Percentiles rank a stretch among this genome's conserved stretches.
These are phyloP conservation scores for Clonostachys chloroleuca DNA, from an alignment of 2,329 filamentous ascomycete species.

Conservation along the genomic window DNA sequence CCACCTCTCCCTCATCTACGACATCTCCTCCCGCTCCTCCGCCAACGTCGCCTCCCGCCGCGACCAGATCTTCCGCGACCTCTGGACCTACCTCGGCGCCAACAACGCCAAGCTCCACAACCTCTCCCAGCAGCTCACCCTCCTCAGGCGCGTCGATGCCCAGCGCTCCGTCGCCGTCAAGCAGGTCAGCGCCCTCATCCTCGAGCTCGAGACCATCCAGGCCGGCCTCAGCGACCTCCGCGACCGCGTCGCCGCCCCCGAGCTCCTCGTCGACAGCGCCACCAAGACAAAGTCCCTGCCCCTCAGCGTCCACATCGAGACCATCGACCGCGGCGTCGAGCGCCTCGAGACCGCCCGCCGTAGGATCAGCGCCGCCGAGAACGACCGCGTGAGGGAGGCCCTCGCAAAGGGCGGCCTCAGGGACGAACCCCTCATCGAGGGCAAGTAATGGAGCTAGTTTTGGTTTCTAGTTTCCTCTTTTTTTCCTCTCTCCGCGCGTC, in stretches of 20 bases:
- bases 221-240: constrained; percentile 67
- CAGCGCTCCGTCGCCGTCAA: constrained; percentile 63
- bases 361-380: constrained; percentile 53
- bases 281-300: constrained; percentile 39
- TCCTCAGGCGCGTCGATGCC: constrained; percentile 60
- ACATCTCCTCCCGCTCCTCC: constrained; percentile 62
- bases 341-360: constrained; percentile 62
- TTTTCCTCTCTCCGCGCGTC: background rate
- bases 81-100: constrained; percentile 73
- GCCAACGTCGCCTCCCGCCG: constrained; percentile 52
- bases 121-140: constrained; percentile 56
- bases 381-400: constrained; percentile 49
- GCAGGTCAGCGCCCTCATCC: constrained; percentile 65
- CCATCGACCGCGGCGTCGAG: constrained; percentile 69
- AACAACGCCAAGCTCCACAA: constrained; percentile 58
- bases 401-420: constrained; percentile 38
- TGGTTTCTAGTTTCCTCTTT: background rate
- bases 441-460: constrained; percentile 1
- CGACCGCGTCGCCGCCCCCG: constrained; percentile 65
- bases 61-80: constrained; percentile 61
- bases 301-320: constrained; percentile 70
- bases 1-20: constrained; percentile 64
- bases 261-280: constrained; percentile 44
- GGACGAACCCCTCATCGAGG: constrained; percentile 35
- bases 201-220: constrained; percentile 71